Percentiles rank a stretch among this genome's conserved stretches.
phyloP scores from a whole-genome alignment of 2,329 filamentous ascomycete genomes.

The Herpomyces periplanetae region DNA sequence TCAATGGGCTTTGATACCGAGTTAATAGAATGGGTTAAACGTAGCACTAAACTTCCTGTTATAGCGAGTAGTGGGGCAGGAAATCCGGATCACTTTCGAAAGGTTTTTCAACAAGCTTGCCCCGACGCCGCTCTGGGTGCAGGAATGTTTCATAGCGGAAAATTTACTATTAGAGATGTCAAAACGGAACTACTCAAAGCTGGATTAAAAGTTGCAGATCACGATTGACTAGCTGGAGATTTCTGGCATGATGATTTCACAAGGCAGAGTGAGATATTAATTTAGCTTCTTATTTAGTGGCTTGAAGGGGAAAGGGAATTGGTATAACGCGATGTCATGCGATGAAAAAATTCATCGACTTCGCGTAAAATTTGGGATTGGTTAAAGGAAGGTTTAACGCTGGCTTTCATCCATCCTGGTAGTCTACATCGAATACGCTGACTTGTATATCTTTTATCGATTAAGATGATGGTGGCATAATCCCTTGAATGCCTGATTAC shows the following conservation, averaged over 20 bases:
- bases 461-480: constrained; percentile 56
- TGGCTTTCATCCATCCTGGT: constrained; percentile 57
- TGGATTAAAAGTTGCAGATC: no score
- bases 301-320: no score
- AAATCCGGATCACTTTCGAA: constrained; percentile 44
- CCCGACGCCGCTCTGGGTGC: constrained; percentile 80
- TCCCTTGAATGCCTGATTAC: constrained; percentile 60
- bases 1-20: constrained; percentile 84
- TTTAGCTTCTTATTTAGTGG: no score
- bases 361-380: no score
- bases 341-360: no score
- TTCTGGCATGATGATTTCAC: no score
- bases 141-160: constrained; percentile 35
- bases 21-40: constrained; percentile 55
- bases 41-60: constrained; percentile 53
- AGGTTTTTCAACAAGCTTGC: constrained; percentile 49
- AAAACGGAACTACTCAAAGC: no score
- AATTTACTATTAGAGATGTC: no score
- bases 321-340: no score
- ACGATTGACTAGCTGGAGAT: no score
- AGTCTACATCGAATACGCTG: constrained; percentile 35
- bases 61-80: constrained; percentile 82
- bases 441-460: constrained; percentile 40
- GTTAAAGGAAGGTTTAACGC: no score
- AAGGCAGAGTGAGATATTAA: no score